phyloP scores from a whole-genome alignment of 257 asterid species.

The Eucommia ulmoides region DNA sequence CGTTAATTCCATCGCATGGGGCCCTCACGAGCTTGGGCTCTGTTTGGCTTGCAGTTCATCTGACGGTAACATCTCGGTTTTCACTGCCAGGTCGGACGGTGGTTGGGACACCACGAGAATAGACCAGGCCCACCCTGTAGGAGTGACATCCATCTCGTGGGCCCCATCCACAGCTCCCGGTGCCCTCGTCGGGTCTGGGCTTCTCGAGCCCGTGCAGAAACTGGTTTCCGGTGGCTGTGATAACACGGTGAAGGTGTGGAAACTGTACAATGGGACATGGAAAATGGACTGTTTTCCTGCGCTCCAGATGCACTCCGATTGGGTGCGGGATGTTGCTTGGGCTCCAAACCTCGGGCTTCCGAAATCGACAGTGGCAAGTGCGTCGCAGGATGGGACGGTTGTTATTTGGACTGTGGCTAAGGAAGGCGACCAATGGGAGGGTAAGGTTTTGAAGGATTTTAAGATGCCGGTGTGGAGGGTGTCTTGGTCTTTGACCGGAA shows the following conservation, averaged over 20 bases:
- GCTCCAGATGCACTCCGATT: not conserved
- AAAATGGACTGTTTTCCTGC: not conserved
- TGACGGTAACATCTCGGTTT: not conserved
- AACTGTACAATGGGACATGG: not conserved
- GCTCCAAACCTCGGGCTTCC: not conserved
- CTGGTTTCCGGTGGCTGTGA: not conserved
- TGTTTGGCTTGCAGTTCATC: not conserved
- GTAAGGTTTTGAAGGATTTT: not conserved
- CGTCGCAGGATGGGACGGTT: not conserved
- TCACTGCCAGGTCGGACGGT: not conserved
- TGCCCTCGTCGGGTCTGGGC: not conserved
- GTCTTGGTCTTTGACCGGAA: not conserved
- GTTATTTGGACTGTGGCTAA: not conserved
- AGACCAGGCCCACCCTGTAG: not conserved
- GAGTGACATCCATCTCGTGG: not conserved
- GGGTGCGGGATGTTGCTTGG: slow-evolving; percentile 1
- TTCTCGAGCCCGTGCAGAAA: not conserved
- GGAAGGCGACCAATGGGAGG: not conserved
- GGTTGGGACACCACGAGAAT: slow-evolving; percentile 2
- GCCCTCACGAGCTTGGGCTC: not conserved
- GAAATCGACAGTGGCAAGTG: not conserved
- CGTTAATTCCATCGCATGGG: not conserved
- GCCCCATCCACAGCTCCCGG: not conserved
- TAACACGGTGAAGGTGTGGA: not conserved
- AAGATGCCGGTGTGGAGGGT: slow-evolving; percentile 1